Base-by-base conservation (phyloP, 2,329 filamentous ascomycete genomes). In the Chaetomium globosum region DNA sequence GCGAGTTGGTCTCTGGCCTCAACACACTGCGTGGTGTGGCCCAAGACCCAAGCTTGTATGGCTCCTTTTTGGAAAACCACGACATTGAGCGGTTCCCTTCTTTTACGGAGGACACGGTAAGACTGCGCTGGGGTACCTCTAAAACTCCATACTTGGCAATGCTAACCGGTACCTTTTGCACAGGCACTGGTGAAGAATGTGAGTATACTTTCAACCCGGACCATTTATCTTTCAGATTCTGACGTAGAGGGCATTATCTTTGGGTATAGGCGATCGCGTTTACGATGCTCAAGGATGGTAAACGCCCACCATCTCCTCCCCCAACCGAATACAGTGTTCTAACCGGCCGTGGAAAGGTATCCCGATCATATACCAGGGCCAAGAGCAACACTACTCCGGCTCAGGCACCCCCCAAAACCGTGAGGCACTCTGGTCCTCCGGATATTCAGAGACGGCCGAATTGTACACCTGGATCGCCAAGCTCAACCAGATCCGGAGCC, bases 301-400 rank as follows among this genome's bases (percentile, higher is more conserved):
- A n/a, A n/a, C n/a, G n/a, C n/a, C n/a, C n/a, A n/a, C n/a, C n/a
- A n/a, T n/a, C n/a, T n/a, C n/a, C n/a, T n/a, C n/a, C n/a, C 16
- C 3, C n/a, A 6, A 6, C 19, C n/a, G 2, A 3, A 28, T 33
- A 43, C 26, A 21, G 13, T 3, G 5, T 57, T 23, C 39, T 23
- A 13, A 43, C 21, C 26, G 21, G 1, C 52, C 31, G 2, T 19
- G 16, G 56, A 7, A 23, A 71, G 69, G 85, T 26, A 83, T 87
- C 51, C 84, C 85, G 0, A 83, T 87, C 73, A 76, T 86, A 49
- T 87, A 87, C 72, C 78, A 85, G 65, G 85, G 85, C 10, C 83
- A 86, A 71, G 85, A 87, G 71, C 84, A 87, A 65, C 80, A 82
- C 69, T 83, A 80, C 71, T 71, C 76, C 19, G 82, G 82, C 26